Base-by-base conservation (phyloP, 2,329 filamentous ascomycete genomes). In the Hymenoscyphus linearis region DNA sequence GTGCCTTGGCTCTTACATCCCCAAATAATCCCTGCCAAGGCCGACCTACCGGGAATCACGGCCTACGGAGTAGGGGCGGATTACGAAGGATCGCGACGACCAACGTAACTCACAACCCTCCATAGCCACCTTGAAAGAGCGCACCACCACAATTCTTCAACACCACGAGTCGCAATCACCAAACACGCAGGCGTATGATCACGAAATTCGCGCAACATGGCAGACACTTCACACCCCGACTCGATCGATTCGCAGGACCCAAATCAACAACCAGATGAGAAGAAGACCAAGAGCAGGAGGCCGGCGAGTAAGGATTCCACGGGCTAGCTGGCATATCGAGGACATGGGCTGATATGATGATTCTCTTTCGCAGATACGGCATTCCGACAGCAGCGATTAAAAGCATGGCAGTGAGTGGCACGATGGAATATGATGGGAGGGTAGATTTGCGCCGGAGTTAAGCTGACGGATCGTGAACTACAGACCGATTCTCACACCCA, bases 321-420 rank as follows among this genome's bases (percentile, higher is more conserved):
- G 64, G 52, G 18, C 59, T 60, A 37, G 37, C 36, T 31, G 16
- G 10, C 12, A 57, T 16, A 18, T 50, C 22, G 31, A 52, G 35
- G 37, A 27, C 34, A 18, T n/a, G 18, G 14, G 34, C 35, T 36
- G 35, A 52, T 52, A 26, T 10, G 14, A 40, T 47, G 61, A 31
- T 52, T 66, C 63, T 54, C 16, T 37, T 57, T 25, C 44, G 60
- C 72, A 96, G 91, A 98, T 79, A 98, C 93, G 62, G 95, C 95
- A 12, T 99, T 98, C 75, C 85, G 95, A 70, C 95, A 99, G 75
- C 95, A 99, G 77, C 87, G 95, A 74, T 79, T 99, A 76, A 97
- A 98, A 79, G 95, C 95, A 79, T 99, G 95, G 95, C 95, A 99
- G 89, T 96, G 81, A 77, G 91, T 68, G 58, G 61, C 59, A 59